Base-by-base conservation (phyloP, 257 asterid genomes). In the Nicotiana paniculata region DNA sequence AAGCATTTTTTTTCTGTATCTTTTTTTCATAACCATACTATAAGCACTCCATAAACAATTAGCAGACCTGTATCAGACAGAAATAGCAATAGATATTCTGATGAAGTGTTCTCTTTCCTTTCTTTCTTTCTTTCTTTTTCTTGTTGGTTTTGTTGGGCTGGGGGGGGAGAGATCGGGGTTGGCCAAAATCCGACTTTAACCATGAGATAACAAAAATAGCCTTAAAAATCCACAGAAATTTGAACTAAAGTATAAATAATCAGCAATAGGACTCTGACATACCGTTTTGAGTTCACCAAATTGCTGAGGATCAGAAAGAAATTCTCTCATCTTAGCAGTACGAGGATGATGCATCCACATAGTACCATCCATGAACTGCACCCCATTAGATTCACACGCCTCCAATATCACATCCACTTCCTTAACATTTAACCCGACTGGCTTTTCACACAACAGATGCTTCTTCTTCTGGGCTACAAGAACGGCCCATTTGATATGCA, bases 261-360 rank as follows among this genome's bases (percentile, higher is more conserved):
- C 39, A 62, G 33, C 28, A 33, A 28, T 64, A 30, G 26, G 35
- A 32, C n/a, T 79, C 51, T 37, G 16, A 64, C 90, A 61, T 90
- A 93, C 98, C 37, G 91, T 81, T 89, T 89, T 91, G 81, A 94
- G 91, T n/a, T 86, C 81, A 24, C 98, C 98, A 24, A 94, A 94
- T 10, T 21, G 79, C 1, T 86, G 77, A 3, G 89, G 51, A 85
- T 91, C 90, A 7, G 79, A 55, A 26, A 94, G 86, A 80, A 91
- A 93, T 58, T 91, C 94, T 84, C 6, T 87, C 95, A 91, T 93
- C 85, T 92, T 88, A 8, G 88, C 88, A 3, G 95, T 90, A 83
- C 97, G 88, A 4, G 98, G 97, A 66, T 94, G 82, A 85, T 94
- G 98, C 93, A 94, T 89, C 94, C 93, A 94, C 98, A 94, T 93